These are phyloP conservation scores for Chlamydomonas reinhardtii DNA, from an alignment of 163 green algal genomes.

Conservation along the genomic window DNA sequence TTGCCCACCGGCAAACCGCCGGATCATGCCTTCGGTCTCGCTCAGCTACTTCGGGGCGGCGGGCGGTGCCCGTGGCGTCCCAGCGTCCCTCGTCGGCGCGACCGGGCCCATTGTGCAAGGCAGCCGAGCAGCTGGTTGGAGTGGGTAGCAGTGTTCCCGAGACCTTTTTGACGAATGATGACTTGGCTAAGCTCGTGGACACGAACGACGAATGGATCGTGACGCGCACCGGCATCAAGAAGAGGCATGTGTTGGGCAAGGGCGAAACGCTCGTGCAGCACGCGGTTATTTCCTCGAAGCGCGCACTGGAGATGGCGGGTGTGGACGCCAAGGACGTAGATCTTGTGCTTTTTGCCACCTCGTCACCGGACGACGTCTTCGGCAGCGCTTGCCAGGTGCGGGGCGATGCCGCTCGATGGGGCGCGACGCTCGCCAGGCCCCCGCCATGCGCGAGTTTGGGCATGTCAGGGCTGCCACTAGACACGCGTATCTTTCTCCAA, in stretches of 20 bases:
- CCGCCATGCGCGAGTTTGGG: no score
- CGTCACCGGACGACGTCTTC: slow-evolving; percentile 96
- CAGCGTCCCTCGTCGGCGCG: slow-evolving; percentile 1
- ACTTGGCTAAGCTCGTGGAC: slow-evolving; percentile 94
- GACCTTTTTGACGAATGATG: slow-evolving; percentile 90
- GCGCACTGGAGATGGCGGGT: slow-evolving; percentile 92
- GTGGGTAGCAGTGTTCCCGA: slow-evolving; percentile 88
- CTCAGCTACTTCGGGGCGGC: not conserved
- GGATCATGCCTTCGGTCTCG: slow-evolving; percentile 13
- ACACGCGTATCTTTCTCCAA: no score
- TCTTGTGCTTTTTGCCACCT: slow-evolving; percentile 95
- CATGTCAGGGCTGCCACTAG: no score
- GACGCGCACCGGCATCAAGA: slow-evolving; percentile 85
- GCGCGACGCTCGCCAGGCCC: not conserved
- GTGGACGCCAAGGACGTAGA: slow-evolving; percentile 90
- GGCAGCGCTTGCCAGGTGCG: slow-evolving; percentile 88
- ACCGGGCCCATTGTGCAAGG: not conserved
- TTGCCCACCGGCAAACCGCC: slow-evolving; percentile 16
- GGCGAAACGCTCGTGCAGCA: slow-evolving; percentile 86
- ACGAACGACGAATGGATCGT: slow-evolving; percentile 99
- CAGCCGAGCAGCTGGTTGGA: slow-evolving; percentile 56
- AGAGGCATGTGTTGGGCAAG: slow-evolving; percentile 84
- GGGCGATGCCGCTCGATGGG: slow-evolving; percentile 11
- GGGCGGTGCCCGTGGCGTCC: not conserved
- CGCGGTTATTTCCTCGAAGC: slow-evolving; percentile 73